Evolutionary conservation across 805 yeast species (phyloP), one percentile per base, ranked within the genome.

Genomic region (Lipomyces oligophaga): DNA sequence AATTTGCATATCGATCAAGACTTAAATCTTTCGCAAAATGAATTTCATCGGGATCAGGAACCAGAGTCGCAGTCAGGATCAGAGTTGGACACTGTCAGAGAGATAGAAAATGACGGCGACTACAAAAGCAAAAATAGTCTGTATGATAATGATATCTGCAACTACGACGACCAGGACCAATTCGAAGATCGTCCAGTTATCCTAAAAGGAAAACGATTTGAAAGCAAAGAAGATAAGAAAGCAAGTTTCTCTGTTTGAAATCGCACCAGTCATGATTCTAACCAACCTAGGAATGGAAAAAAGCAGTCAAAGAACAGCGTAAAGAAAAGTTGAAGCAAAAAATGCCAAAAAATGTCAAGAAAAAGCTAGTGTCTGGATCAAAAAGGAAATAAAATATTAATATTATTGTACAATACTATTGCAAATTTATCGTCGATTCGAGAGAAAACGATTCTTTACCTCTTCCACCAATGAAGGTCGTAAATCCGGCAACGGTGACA

Each of bases 341-440:
- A 63, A 79, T 87, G 77, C 86, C 86, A 65, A 87, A 87, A 63
- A 83, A 81, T 65, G 66, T 83, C 26, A 86, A 86, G 70, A 86
- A 86, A 73, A 83, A 83, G 65, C 67, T 85, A 30, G 75, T 84
- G 8, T 81, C 77, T 56, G 78, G 78, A 57, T 71, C 78, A 6
- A 46, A 50, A 34, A 46, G 49, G 13, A 44, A 27, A 18, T 24
- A 24, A 16, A 16, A 18, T 26, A 26, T 10, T 26, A 10, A 10
- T 8, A 13, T 10, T 26, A 13, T 26, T 36, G 15, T 34, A 36
- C 16, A 4, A 27, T 13, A 19, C 22, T 16, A 8, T 26, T 4
- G 6, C 10, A 24, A 30, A 25, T 26, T n/a, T 41, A 33, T 20
- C 18, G 18, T 10, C 25, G 38, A 3, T 33, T 13, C 10, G 52